A percentile compares a stretch with the other conserved stretches of the same genome.
phyloP scores from a whole-genome alignment of 208 protist genomes.

The Trypanosoma cruzi region DNA sequence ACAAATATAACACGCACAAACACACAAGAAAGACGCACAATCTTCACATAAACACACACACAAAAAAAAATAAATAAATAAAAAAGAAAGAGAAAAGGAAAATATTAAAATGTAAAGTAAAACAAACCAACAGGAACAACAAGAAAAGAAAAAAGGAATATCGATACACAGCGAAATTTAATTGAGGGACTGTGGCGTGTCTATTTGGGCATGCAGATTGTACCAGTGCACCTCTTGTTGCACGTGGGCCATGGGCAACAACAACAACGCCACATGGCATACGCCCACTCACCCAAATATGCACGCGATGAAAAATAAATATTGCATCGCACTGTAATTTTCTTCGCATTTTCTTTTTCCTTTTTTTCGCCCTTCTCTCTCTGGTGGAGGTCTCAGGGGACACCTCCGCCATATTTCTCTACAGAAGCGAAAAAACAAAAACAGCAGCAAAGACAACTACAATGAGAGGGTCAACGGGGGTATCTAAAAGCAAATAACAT shows the following conservation, averaged over 20 bases:
- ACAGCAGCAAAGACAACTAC: no score
- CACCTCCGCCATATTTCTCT: not conserved
- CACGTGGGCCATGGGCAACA: not conserved
- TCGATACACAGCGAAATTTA: not conserved
- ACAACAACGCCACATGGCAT: not conserved
- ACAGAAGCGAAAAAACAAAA: not conserved
- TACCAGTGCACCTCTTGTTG: no score
- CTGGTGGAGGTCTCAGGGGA: not conserved
- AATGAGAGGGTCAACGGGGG: no score
- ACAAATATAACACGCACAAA: not conserved
- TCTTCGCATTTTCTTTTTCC: not conserved
- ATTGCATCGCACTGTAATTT: not conserved
- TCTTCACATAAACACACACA: no score
- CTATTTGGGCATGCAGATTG: no score
- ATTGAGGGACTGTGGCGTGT: not conserved
- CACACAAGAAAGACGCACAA: no score
- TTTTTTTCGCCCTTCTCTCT: not conserved
- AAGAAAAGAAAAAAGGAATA: not conserved
- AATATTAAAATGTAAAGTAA: no score
- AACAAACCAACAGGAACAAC: no score
- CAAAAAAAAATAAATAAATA: no score
- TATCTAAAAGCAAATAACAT: not conserved
- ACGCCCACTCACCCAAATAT: no score
- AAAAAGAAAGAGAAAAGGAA: conserved; percentile 4
- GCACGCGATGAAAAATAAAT: no score